Base-by-base conservation (phyloP, 164 flowering plant species). In the Taxillus chinensis region DNA sequence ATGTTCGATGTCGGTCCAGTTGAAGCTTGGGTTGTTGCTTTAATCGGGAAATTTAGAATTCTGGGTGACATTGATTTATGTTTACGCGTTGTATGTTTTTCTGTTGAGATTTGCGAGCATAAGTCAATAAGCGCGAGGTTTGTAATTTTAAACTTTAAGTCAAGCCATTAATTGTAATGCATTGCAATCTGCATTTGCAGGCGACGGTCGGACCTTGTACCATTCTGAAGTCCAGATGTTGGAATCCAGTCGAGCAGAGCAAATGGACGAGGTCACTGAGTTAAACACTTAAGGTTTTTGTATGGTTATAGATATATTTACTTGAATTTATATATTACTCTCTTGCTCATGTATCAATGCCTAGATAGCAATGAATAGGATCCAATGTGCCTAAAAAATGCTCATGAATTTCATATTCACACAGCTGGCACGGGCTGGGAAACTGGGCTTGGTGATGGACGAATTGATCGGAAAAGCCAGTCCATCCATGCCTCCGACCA, bases 341-440 rank as follows among this genome's bases (percentile, higher is more conserved):
- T 17, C 14, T 27, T 27, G 27, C 0, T 27, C 27, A 27, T 27
- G 27, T 27, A 27, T 27, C 27, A 27, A 27, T 27, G 27, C 27
- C 27, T 27, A 27, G 27, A 27, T 27, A 27, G 2, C 27, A 27
- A 27, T 27, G 27, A 27, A 27, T 27, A 27, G 27, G 27, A 27
- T 27, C 27, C 27, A 27, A 27, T 27, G 27, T 27, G 27, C 27
- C 27, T 27, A 0, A 27, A 27, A 27, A 27, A 27, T 27, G 27
- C 27, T 27, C 27, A 27, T 2, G 27, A 27, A 27, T 27, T 27
- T 60, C 55, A 38, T 49, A 8, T 56, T 39, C 62, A n/a, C 72
- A 58, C 88, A 90, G 99, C 68, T 95, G 99, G 99, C 73, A 84
- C 70, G 87, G 82, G 64, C 96, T 95, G 71, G 96, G 88, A 62